These are phyloP conservation scores for Crithidia brevicula DNA, from an alignment of 208 protist genomes.

Conservation along the genomic window DNA sequence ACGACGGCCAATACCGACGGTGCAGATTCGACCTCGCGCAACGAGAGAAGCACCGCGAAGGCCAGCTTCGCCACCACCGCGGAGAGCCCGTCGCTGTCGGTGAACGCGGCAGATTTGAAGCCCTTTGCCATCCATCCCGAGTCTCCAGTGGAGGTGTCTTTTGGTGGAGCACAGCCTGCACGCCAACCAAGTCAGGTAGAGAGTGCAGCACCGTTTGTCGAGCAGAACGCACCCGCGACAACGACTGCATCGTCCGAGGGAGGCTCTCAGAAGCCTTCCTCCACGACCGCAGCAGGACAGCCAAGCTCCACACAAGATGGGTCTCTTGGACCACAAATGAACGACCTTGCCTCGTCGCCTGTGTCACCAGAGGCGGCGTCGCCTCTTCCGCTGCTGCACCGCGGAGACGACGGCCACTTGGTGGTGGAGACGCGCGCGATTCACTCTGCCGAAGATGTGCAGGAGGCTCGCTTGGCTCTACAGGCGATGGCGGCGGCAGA, in stretches of 20 bases:
- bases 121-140: conserved; percentile 13
- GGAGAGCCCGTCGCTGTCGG: conserved; percentile 4
- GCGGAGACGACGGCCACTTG: conserved; percentile 34
- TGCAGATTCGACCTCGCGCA: neutral
- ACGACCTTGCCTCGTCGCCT: no score
- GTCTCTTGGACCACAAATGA: no score
- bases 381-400: conserved; percentile 33
- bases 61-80: neutral
- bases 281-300: no score
- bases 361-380: conserved; percentile 3
- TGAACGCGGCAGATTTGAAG: conserved; percentile 14
- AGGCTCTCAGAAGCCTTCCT: no score
- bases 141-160: neutral
- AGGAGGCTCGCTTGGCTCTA: conserved; percentile 45
- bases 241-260: no score
- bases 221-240: no score
- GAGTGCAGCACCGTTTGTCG: no score
- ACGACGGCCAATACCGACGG: neutral
- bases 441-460: conserved; percentile 40
- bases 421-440: conserved; percentile 41
- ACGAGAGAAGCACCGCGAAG: neutral
- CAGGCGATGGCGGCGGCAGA: conserved; percentile 46
- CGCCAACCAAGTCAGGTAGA: neutral
- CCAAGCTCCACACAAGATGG: no score
- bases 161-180: neutral